Conservation (phyloP, 768 basidiomycete genomes). For the Pseudohyphozyma bogoriensis region DNA sequence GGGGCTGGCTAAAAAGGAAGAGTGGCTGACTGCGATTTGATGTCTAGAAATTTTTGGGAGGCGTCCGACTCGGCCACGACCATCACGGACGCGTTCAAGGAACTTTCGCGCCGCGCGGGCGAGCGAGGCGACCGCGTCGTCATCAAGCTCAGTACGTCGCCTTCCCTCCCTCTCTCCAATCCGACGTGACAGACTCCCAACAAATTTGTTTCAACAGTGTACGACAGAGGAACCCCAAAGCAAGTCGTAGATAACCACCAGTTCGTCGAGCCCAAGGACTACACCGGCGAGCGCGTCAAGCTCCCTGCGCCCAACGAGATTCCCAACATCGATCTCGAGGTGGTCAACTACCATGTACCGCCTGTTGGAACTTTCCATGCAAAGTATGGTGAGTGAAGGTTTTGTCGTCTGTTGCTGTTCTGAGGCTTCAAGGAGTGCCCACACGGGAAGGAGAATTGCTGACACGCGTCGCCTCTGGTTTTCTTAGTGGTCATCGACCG, state of each 20-base stretch:
- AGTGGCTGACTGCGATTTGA: no score
- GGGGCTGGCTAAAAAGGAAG: no score
- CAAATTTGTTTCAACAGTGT: conserved; percentile 36
- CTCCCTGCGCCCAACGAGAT: conserved; percentile 48
- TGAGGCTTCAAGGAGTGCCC: not conserved
- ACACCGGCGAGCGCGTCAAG: conserved; percentile 44
- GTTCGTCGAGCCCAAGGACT: conserved; percentile 33
- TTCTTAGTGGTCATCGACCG: conserved; percentile 57
- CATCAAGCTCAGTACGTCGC: conserved; percentile 45
- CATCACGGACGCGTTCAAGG: not conserved
- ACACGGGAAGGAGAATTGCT: not conserved
- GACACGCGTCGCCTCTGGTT: not conserved
- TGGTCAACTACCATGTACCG: conserved; percentile 47
- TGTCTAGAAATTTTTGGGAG: conserved; percentile 43
- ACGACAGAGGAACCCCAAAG: conserved; percentile 54
- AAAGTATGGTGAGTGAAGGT: conserved; percentile 39
- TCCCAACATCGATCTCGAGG: conserved; percentile 52
- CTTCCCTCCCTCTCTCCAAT: no score
- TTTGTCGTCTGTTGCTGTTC: not conserved
- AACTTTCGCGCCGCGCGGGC: conserved; percentile 43
- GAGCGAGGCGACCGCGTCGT: conserved; percentile 48
- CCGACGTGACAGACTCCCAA: no score
- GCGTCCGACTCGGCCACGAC: conserved; percentile 38
- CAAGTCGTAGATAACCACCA: conserved; percentile 36
- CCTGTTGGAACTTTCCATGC: conserved; percentile 52